phyloP scores from a whole-genome alignment of 768 basidiomycete genomes.

The Suillus variegatus region DNA sequence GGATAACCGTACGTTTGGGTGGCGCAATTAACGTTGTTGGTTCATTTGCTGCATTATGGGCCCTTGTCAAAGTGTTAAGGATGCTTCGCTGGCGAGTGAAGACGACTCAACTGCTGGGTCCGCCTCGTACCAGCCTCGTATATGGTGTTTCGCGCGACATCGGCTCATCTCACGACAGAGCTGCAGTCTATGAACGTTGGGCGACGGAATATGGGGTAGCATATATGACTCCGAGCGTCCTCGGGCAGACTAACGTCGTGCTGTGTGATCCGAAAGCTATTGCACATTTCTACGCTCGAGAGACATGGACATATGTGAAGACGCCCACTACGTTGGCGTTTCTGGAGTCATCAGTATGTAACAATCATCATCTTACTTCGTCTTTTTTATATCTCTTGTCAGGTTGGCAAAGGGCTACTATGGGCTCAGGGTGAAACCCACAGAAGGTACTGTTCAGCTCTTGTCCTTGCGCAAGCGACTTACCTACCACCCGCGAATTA shows the following conservation, averaged over 20 bases:
- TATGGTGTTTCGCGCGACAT: constrained; percentile 19
- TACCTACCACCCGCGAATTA: neutral
- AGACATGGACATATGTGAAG: constrained; percentile 39
- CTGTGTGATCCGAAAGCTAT: constrained; percentile 49
- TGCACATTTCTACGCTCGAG: constrained; percentile 44
- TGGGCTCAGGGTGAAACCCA: constrained; percentile 17
- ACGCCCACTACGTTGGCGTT: constrained; percentile 33
- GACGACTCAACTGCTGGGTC: constrained; percentile 21
- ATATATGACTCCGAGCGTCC: constrained; percentile 17
- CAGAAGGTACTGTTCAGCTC: neutral
- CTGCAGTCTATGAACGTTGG: constrained; percentile 23
- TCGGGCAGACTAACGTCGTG: constrained; percentile 16
- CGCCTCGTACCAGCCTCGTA: constrained; percentile 18
- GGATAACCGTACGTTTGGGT: neutral
- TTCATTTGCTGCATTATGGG: neutral
- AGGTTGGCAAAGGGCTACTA: constrained; percentile 34
- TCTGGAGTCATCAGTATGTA: constrained; percentile 27
- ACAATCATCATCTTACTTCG: neutral
- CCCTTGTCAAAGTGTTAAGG: neutral
- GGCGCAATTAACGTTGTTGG: neutral
- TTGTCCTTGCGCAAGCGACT: neutral
- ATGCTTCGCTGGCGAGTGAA: neutral
- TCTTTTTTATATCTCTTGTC: neutral
- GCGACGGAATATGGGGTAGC: constrained; percentile 20
- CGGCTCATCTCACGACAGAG: constrained; percentile 1